Percentiles rank a stretch among this genome's conserved stretches.
Conservation (phyloP, 176 grass and related monocot species). For the Eleusine coracana region DNA sequence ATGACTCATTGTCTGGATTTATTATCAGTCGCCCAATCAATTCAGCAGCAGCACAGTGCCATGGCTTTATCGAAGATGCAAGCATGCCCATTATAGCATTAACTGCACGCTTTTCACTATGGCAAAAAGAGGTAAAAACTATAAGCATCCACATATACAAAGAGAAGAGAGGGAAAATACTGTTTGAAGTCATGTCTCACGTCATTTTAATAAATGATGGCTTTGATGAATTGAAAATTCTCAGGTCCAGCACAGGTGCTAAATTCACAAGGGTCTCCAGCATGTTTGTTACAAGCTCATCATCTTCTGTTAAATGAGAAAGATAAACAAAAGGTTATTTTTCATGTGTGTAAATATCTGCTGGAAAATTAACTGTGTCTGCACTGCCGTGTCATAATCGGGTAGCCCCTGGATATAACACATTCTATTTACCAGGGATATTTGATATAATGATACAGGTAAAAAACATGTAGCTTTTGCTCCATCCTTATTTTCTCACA, state of each 20-base stretch:
- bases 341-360: neutral
- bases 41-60: slow-evolving; percentile 97
- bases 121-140: slow-evolving; percentile 24
- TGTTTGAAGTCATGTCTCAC: slow-evolving; percentile 52
- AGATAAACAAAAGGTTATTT: slow-evolving; percentile 35
- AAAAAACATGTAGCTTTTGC: slow-evolving; percentile 1
- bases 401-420: slow-evolving; percentile 3
- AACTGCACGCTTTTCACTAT: slow-evolving; percentile 92
- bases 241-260: slow-evolving; percentile 91
- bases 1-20: slow-evolving; percentile 96
- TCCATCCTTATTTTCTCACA: slow-evolving; percentile 17
- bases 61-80: slow-evolving; percentile 81
- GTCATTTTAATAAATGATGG: slow-evolving; percentile 89
- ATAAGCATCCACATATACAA: slow-evolving; percentile 26
- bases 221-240: slow-evolving; percentile 95
- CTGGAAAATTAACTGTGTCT: slow-evolving; percentile 17
- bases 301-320: slow-evolving; percentile 82
- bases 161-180: slow-evolving; percentile 7
- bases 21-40: slow-evolving; percentile 93
- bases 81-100: slow-evolving; percentile 97
- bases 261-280: slow-evolving; percentile 98
- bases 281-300: slow-evolving; percentile 97
- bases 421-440: neutral
- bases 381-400: neutral
- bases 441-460: neutral